These are phyloP conservation scores for Vanrija sp. DNA, from an alignment of 1,284 basidiomycete genomes.

Conservation along the genomic window DNA sequence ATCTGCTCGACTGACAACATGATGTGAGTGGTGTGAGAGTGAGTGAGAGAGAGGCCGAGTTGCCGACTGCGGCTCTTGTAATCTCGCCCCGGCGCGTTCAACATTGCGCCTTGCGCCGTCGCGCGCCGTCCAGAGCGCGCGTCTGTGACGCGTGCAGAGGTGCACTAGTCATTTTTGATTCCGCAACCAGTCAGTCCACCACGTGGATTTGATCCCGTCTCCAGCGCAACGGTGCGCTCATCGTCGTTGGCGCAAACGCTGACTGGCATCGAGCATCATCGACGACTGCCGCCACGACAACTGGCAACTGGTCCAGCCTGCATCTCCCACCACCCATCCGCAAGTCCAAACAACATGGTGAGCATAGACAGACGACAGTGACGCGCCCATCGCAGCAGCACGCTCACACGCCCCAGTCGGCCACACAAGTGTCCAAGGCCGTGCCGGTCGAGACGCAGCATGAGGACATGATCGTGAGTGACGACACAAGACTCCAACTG, in stretches of 20 bases:
- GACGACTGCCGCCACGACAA: neutral
- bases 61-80: no score
- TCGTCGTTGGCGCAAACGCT: neutral
- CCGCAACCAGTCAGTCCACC: neutral
- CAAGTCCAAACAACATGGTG: neutral
- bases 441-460: slow-evolving; percentile 74
- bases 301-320: neutral
- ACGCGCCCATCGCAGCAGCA: no score
- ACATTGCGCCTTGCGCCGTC: neutral
- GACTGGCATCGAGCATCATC: neutral
- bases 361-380: neutral
- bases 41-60: neutral
- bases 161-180: no score
- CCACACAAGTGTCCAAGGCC: slow-evolving; percentile 34
- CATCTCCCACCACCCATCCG: neutral
- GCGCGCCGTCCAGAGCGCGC: no score
- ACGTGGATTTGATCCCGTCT: slow-evolving; percentile 4
- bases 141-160: no score
- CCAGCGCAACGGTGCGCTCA: neutral
- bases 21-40: neutral
- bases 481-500: neutral
- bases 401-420: slow-evolving; percentile 14
- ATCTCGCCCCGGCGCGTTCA: neutral
- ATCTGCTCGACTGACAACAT: slow-evolving; percentile 34
- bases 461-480: slow-evolving; percentile 84